These are phyloP conservation scores for Alternaria infectoria DNA, from an alignment of 2,329 filamentous ascomycete genomes.

Conservation along the genomic window DNA sequence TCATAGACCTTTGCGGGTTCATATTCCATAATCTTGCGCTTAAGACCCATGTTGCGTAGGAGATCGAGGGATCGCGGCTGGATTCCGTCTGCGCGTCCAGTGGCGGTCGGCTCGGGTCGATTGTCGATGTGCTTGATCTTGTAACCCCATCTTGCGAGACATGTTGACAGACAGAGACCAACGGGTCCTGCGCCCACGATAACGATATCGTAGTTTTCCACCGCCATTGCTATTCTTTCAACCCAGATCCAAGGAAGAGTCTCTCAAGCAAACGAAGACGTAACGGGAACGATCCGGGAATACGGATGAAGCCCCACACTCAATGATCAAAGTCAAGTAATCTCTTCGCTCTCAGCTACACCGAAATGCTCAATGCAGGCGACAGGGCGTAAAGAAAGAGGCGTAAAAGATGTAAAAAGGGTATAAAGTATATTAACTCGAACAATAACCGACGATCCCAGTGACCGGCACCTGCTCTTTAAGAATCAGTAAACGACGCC, in stretches of 20 bases:
- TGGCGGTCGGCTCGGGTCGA: conserved; percentile 80
- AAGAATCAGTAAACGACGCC: conserved; percentile 13
- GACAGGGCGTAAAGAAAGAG: background rate
- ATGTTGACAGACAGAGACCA: conserved; percentile 85
- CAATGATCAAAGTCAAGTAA: conserved; percentile 10
- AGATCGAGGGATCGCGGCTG: conserved; percentile 89
- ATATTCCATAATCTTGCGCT: conserved; percentile 85
- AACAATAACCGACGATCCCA: conserved; percentile 2
- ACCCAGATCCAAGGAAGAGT: background rate
- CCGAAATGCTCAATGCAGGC: background rate
- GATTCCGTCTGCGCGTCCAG: conserved; percentile 88
- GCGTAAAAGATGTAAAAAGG: background rate
- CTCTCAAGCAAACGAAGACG: background rate
- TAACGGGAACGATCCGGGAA: background rate
- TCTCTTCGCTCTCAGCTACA: background rate
- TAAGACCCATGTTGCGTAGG: conserved; percentile 86
- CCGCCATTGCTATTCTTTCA: conserved; percentile 14
- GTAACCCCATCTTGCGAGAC: conserved; percentile 90
- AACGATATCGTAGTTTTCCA: conserved; percentile 70
- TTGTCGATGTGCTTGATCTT: conserved; percentile 96
- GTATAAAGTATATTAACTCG: background rate
- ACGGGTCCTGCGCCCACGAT: conserved; percentile 90
- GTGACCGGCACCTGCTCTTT: conserved; percentile 7
- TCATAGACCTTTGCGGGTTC: conserved; percentile 85
- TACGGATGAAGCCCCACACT: background rate